Conservation (phyloP, 345 rosid species). For the Gynandropsis gynandra region DNA sequence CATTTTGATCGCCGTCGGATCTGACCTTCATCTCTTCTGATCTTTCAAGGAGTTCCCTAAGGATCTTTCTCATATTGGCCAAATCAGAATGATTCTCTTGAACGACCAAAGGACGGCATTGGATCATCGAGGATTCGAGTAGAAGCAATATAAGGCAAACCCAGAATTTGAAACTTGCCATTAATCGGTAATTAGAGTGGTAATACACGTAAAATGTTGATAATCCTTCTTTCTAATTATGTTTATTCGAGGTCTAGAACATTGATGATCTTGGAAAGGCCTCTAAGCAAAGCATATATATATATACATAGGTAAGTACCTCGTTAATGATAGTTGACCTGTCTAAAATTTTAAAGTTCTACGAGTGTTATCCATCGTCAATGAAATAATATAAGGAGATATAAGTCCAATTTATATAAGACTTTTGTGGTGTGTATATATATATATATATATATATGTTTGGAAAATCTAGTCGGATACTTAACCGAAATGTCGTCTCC, state of each 20-base stretch:
- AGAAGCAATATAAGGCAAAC: constrained; percentile 24
- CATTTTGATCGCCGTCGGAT: constrained; percentile 7
- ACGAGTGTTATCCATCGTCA: no score
- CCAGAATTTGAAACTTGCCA: constrained; percentile 27
- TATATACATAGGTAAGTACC: constrained; percentile 27
- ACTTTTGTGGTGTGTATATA: no score
- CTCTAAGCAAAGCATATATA: constrained; percentile 6
- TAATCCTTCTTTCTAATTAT: background rate
- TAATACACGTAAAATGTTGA: no score
- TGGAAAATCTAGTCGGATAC: constrained; percentile 25
- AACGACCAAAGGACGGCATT: constrained; percentile 24
- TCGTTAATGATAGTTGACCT: constrained; percentile 23
- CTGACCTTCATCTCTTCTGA: constrained; percentile 24
- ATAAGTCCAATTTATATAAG: no score
- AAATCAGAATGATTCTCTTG: constrained; percentile 22
- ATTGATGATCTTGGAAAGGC: constrained; percentile 21
- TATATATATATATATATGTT: no score
- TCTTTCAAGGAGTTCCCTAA: constrained; percentile 24
- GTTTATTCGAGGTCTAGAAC: background rate
- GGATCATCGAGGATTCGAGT: constrained; percentile 18
- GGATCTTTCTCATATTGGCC: constrained; percentile 20
- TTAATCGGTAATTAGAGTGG: constrained; percentile 8
- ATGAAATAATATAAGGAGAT: no score
- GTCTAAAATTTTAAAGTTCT: no score
- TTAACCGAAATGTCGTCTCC: constrained; percentile 17